These are phyloP conservation scores for Myxozyma melibiosi DNA, from an alignment of 805 yeast species.

Conservation along the genomic window DNA sequence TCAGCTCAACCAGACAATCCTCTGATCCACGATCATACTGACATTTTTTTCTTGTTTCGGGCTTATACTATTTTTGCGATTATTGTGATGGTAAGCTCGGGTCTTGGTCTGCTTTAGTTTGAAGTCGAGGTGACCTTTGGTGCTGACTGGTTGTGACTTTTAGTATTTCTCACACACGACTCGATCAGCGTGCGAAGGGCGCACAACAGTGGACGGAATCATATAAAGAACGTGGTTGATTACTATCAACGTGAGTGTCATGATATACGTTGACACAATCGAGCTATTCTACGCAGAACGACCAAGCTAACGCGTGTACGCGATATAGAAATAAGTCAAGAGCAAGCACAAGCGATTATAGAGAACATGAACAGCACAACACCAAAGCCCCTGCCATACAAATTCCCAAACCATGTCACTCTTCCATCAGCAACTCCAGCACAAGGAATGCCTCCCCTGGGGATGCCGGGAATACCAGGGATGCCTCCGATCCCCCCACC, in stretches of 20 bases:
- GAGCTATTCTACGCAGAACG: no score
- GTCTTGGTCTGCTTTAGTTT: background rate
- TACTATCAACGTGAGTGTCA: conserved; percentile 60
- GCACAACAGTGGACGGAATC: conserved; percentile 77
- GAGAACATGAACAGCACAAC: conserved; percentile 25
- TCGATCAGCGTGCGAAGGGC: conserved; percentile 82
- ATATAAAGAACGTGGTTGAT: conserved; percentile 67
- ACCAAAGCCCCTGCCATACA: conserved; percentile 23
- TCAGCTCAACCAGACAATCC: no score
- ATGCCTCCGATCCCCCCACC: conserved; percentile 13
- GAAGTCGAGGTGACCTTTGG: background rate
- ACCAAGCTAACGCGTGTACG: no score
- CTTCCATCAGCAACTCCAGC: conserved; percentile 9
- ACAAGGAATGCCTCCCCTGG: conserved; percentile 3
- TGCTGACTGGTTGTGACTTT: background rate
- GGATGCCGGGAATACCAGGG: conserved; percentile 6
- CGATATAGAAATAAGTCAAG: conserved; percentile 28
- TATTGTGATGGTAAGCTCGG: conserved; percentile 62
- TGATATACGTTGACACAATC: background rate
- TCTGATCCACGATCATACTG: background rate
- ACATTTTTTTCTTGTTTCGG: no score
- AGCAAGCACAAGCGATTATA: conserved; percentile 33
- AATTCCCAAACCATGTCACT: conserved; percentile 14
- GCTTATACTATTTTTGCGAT: conserved; percentile 55
- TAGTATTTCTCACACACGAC: conserved; percentile 79